Evolutionary conservation across 2,329 filamentous ascomycete species (phyloP).

Genomic region (Talaromyces verruculosus): DNA sequence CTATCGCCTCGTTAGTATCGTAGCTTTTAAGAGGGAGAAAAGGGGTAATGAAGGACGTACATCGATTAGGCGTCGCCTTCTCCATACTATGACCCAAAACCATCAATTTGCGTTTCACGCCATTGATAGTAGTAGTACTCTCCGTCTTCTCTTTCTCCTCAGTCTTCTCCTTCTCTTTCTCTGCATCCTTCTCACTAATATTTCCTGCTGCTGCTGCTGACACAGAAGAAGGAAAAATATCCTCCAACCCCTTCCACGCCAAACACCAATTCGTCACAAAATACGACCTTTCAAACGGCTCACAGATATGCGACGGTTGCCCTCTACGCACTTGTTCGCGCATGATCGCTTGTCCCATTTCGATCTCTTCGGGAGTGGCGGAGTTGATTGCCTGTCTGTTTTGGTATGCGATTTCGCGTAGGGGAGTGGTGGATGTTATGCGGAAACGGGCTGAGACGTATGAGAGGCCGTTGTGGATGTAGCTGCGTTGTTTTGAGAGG

Average conservation of each 20-base stretch:
- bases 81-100: slow-evolving; percentile 8
- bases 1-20: background rate
- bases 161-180: background rate
- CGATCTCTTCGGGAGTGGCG: background rate
- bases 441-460: background rate
- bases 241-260: slow-evolving; percentile 11
- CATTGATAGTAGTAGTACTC: background rate
- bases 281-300: slow-evolving; percentile 7
- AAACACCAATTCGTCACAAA: slow-evolving; percentile 7
- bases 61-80: background rate
- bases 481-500: background rate
- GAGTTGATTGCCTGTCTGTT: background rate
- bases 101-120: background rate
- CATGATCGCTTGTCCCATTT: background rate
- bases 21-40: background rate
- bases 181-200: background rate
- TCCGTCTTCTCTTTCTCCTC: background rate
- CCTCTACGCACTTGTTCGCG: background rate
- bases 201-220: background rate
- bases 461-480: slow-evolving; percentile 6
- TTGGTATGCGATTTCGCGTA: background rate
- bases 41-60: background rate
- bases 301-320: background rate
- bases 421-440: background rate
- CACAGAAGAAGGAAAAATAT: background rate